These are phyloP conservation scores for Cadophora sp. DNA, from an alignment of 2,329 filamentous ascomycete genomes.

Conservation along the genomic window DNA sequence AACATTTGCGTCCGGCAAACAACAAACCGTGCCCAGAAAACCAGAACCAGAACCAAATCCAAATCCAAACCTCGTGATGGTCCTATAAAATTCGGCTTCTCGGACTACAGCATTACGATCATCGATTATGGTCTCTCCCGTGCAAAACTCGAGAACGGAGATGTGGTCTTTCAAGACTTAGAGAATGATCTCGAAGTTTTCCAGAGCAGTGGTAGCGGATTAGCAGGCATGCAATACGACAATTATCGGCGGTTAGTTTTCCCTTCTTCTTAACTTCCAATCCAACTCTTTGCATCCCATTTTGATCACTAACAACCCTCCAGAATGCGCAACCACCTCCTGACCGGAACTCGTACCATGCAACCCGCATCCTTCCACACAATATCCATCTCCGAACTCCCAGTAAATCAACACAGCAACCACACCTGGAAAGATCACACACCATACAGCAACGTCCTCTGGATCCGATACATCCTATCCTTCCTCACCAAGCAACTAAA, in stretches of 20 bases:
- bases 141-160: constrained; percentile 53
- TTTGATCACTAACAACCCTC: not conserved
- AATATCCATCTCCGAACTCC: constrained; percentile 9
- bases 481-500: constrained; percentile 51
- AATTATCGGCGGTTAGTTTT: constrained; percentile 68
- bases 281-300: too few relatives aligned
- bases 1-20: constrained; percentile 60
- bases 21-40: not conserved
- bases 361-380: constrained; percentile 31
- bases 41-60: constrained; percentile 1
- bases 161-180: constrained; percentile 61
- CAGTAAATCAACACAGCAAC: constrained; percentile 16
- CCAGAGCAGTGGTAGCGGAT: constrained; percentile 56
- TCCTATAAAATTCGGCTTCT: constrained; percentile 59
- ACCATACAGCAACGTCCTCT: constrained; percentile 70
- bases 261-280: constrained; percentile 46
- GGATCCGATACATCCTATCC: constrained; percentile 67
- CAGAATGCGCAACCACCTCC: constrained; percentile 40
- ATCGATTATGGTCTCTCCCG: constrained; percentile 71
- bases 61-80: not conserved
- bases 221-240: constrained; percentile 56
- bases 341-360: constrained; percentile 29
- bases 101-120: constrained; percentile 68
- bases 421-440: constrained; percentile 58
- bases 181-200: constrained; percentile 67